These are phyloP conservation scores for Sporobolomyces roseus DNA, from an alignment of 768 basidiomycete genomes.

Conservation along the genomic window DNA sequence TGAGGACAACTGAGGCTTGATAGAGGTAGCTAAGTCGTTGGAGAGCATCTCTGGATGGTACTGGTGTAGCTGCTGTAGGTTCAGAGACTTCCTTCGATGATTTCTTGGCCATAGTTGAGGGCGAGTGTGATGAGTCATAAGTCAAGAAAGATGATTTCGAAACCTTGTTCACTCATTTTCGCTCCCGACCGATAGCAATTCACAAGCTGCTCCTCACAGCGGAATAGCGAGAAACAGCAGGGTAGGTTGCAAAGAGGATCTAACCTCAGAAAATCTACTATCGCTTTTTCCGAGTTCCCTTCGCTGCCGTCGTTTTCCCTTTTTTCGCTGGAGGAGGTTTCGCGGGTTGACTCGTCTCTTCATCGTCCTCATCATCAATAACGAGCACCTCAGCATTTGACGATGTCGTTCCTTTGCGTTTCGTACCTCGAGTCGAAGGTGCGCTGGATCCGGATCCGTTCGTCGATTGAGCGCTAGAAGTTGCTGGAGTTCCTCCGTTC, in stretches of 20 bases:
- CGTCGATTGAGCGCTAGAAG: too few species aligned
- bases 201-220: too few species aligned
- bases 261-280: neutral
- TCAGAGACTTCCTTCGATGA: slow-evolving; percentile 59
- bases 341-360: neutral
- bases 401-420: slow-evolving; percentile 11
- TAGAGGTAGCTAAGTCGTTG: slow-evolving; percentile 79
- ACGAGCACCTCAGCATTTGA: slow-evolving; percentile 20
- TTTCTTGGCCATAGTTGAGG: slow-evolving; percentile 63
- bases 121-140: too few species aligned
- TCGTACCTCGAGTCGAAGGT: slow-evolving; percentile 9
- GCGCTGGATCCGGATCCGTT: too few species aligned
- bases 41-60: slow-evolving; percentile 68
- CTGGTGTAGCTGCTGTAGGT: slow-evolving; percentile 45
- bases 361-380: slow-evolving; percentile 26
- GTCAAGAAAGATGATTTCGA: too few species aligned
- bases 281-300: slow-evolving; percentile 20
- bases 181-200: too few species aligned
- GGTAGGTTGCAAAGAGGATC: too few species aligned
- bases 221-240: neutral
- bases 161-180: too few species aligned
- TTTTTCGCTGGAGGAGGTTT: slow-evolving; percentile 29
- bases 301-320: slow-evolving; percentile 11
- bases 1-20: slow-evolving; percentile 53
- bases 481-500: neutral